Base-by-base conservation (phyloP, 2,329 filamentous ascomycete genomes). In the Metarhizium anisopliae region DNA sequence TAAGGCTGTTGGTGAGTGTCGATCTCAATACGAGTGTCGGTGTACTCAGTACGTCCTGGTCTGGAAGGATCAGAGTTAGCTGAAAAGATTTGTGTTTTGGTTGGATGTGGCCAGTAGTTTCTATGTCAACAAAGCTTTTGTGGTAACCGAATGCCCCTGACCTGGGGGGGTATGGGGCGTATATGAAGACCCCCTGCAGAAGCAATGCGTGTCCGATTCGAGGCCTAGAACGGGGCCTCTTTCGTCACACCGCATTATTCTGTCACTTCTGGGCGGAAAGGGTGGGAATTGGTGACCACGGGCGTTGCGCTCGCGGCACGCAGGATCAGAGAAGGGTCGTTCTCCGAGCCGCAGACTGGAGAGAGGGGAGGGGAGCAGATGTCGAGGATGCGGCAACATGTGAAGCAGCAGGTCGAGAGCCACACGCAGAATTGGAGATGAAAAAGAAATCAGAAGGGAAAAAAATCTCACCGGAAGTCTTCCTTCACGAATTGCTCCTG, bases 21-120 rank as follows among this genome's bases (percentile, higher is more conserved):
- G 68, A 85, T 76, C 74, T 89, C 82, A 72, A 89, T 74, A 70
- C 83, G 82, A 71, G 82, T 79, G 71, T 86, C 82, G 67, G 79
- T 75, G 76, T 83, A 84, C 66, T 75, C 66, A 62, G 67, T 66
- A 62, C 63, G 72, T 67, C 65, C 61, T 64, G 69, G 66, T 65
- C 68, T 70, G 57, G 47, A 53, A 50, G 45, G 30, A 49, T 32
- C 13, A 52, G 50, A 53, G 58, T 62, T 53, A 59, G 60, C 59
- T 61, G 62, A 52, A 49, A 45, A 55, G 52, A 57, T 60, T 61
- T 62, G 60, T 58, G 65, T 65, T 68, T 65, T 56, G 56, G 51
- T 18, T 47, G 16, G 30, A 30, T 30, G 20, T 29, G 20, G 50
- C 7, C 50, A 53, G 40, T 55, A 50, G 60, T 62, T 60, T 62